Evolutionary conservation across 345 rosid species (phyloP).

Genomic region (Salix viminalis): DNA sequence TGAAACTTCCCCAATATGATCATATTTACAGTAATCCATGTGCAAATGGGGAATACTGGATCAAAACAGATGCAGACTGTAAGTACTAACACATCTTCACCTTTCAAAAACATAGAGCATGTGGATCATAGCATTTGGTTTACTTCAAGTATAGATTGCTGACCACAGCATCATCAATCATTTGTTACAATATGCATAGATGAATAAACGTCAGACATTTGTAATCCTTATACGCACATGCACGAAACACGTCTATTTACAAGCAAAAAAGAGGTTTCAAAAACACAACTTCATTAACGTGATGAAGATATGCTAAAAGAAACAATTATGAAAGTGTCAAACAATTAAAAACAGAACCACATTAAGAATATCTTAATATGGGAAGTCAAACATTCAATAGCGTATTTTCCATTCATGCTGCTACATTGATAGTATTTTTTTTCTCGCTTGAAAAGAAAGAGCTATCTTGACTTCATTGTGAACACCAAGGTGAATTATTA

Average conservation of each 20-base stretch:
- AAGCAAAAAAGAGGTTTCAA: not conserved
- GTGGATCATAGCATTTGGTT: not conserved
- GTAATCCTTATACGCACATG: not conserved
- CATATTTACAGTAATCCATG: conserved; percentile 31
- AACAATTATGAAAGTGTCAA: not conserved
- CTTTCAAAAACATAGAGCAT: not conserved
- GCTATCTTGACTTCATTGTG: not conserved
- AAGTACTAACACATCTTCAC: conserved; percentile 37
- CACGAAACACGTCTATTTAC: not conserved
- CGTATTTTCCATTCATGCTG: not conserved
- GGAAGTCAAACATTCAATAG: not conserved
- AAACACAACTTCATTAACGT: not conserved
- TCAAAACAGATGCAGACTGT: conserved; percentile 90
- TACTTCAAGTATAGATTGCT: not conserved
- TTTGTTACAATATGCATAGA: not conserved
- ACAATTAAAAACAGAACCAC: not conserved
- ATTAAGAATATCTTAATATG: not conserved
- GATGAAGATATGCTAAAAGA: not conserved
- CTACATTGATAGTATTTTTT: not conserved
- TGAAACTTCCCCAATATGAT: conserved; percentile 33
- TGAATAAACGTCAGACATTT: not conserved
- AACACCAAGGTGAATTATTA: not conserved
- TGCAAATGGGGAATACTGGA: conserved; percentile 66
- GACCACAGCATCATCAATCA: not conserved
- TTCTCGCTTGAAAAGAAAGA: too few relatives aligned